These are phyloP conservation scores for Murraya koenigii DNA, from an alignment of 345 rosid genomes.

Conservation along the genomic window DNA sequence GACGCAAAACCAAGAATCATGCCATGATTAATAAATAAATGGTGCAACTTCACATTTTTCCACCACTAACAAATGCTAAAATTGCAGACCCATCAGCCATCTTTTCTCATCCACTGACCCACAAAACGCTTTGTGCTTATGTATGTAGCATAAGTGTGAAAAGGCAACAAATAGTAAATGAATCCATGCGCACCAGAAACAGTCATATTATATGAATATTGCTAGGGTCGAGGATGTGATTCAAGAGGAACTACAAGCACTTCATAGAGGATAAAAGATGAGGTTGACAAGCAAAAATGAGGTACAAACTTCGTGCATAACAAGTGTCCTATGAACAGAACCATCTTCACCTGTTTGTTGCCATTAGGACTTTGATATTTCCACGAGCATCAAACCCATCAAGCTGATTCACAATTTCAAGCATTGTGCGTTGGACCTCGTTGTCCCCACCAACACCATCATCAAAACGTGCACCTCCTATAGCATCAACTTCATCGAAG, in stretches of 20 bases:
- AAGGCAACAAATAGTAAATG: background rate
- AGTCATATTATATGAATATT: background rate
- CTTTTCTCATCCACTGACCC: background rate
- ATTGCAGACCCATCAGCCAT: background rate
- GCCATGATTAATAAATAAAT: background rate
- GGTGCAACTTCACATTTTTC: background rate
- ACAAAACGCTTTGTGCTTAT: background rate
- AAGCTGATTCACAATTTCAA: constrained; percentile 85
- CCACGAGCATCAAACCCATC: constrained; percentile 96
- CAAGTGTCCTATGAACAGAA: background rate
- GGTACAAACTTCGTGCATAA: background rate
- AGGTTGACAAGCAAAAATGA: background rate
- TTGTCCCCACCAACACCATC: constrained; percentile 85
- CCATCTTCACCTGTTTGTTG: constrained; percentile 77
- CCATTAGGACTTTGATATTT: constrained; percentile 99
- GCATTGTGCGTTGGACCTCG: constrained; percentile 84
- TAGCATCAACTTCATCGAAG: constrained; percentile 84
- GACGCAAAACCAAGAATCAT: background rate
- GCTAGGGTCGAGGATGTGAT: background rate
- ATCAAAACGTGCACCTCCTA: constrained; percentile 84
- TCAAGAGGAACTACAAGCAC: background rate
- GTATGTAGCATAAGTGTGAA: background rate
- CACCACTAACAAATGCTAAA: background rate
- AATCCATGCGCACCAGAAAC: background rate
- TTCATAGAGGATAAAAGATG: background rate